Percentiles rank a stretch among this genome's conserved stretches.
phyloP scores from a whole-genome alignment of 2,329 filamentous ascomycete genomes.

The Diplocarpon mali region DNA sequence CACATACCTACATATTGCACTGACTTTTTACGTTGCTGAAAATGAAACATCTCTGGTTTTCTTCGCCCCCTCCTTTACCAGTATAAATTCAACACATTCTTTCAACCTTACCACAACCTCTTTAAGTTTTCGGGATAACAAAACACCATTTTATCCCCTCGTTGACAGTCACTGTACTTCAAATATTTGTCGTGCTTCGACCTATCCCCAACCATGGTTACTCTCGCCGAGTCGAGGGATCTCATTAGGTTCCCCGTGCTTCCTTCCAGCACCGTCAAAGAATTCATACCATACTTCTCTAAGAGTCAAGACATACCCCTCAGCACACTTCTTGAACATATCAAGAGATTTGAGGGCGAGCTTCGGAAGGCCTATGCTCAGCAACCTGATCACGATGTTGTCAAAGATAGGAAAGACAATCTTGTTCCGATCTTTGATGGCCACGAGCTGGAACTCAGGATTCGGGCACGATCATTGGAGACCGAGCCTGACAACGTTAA shows the following conservation, averaged over 20 bases:
- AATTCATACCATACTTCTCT: slow-evolving; percentile 38
- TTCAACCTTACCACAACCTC: too few species aligned
- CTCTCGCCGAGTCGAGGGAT: not conserved
- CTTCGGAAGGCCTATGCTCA: slow-evolving; percentile 61
- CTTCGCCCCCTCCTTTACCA: too few species aligned
- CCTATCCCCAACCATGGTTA: slow-evolving; percentile 5
- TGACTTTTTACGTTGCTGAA: too few species aligned
- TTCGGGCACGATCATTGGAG: slow-evolving; percentile 48
- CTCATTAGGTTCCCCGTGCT: slow-evolving; percentile 19
- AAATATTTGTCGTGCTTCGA: too few species aligned
- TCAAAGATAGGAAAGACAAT: slow-evolving; percentile 49
- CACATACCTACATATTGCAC: too few species aligned
- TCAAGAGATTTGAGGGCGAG: slow-evolving; percentile 54
- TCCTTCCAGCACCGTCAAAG: slow-evolving; percentile 19
- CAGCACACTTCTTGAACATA: slow-evolving; percentile 50
- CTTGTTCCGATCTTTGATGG: slow-evolving; percentile 54
- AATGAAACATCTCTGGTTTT: too few species aligned
- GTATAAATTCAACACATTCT: too few species aligned
- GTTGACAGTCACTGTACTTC: not conserved
- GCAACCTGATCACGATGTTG: slow-evolving; percentile 45
- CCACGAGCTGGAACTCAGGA: slow-evolving; percentile 44
- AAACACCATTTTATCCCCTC: not conserved
- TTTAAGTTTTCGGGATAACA: too few species aligned
- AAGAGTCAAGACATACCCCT: slow-evolving; percentile 43
- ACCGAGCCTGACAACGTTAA: slow-evolving; percentile 48